Percentiles rank a stretch among this genome's conserved stretches.
These are phyloP conservation scores for Vitis labrusca DNA, from an alignment of 164 flowering plant genomes.

Conservation along the genomic window DNA sequence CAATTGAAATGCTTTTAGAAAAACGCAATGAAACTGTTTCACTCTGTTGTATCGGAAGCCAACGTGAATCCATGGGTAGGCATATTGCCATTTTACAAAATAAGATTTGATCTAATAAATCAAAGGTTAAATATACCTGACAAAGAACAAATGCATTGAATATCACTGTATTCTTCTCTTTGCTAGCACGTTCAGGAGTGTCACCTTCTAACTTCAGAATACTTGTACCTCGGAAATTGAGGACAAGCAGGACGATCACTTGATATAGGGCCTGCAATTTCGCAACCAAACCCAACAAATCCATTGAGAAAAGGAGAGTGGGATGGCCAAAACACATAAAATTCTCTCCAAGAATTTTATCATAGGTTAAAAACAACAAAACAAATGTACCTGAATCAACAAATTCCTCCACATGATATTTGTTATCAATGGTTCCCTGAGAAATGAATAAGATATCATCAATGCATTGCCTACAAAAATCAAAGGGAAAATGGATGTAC, in stretches of 20 bases:
- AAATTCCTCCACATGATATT: constrained; percentile 98
- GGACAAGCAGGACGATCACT: constrained; percentile 75
- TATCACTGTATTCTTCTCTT: constrained; percentile 78
- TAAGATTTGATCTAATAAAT: too few relatives aligned
- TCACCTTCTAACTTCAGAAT: constrained; percentile 44
- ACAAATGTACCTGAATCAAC: constrained; percentile 60
- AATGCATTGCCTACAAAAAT: too few relatives aligned
- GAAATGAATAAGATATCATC: constrained; percentile 2
- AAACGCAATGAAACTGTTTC: too few relatives aligned
- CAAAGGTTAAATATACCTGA: constrained; percentile 54
- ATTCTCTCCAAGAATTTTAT: not conserved
- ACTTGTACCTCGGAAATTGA: constrained; percentile 64
- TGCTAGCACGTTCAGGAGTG: constrained; percentile 31
- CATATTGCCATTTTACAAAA: not conserved
- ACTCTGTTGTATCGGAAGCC: too few relatives aligned
- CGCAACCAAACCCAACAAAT: constrained; percentile 4
- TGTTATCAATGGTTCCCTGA: constrained; percentile 90
- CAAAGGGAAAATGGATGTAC: too few relatives aligned
- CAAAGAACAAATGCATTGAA: constrained; percentile 91
- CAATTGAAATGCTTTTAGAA: too few relatives aligned
- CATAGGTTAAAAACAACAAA: not conserved
- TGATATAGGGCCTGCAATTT: constrained; percentile 81
- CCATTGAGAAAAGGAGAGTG: not conserved
- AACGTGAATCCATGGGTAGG: too few relatives aligned
- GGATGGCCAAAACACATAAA: not conserved